Evolutionary conservation across 768 basidiomycete genomes (phyloP), one percentile per base, ranked within the genome.

Genomic region (Suillus placidus): DNA sequence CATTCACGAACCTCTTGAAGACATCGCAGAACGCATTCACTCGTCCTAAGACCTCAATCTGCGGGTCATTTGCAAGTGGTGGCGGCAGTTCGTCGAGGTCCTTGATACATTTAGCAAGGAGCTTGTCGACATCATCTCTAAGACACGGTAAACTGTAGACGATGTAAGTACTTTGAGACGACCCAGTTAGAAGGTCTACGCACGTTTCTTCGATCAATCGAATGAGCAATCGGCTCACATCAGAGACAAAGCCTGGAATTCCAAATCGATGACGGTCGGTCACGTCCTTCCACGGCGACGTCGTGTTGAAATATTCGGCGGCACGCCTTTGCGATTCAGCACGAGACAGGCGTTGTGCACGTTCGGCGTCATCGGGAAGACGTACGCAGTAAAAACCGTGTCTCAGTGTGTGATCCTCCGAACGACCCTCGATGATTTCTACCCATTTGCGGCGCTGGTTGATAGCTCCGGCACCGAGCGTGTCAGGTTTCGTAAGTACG

Each of bases 401-500:
- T 43, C 70, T 80, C 64, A 90, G 75, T 18, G 20, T 61, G 69
- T 90, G 75, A 38, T 69, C 32, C 16, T 37, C 43, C 37, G 40
- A 38, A 49, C 78, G 78, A 38, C 85, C 86, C 65, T 85, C 79
- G 6, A 91, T 74, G 4, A 87, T 78, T 0, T 81, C 77, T n/a
- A 79, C 75, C 88, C 89, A 91, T 35, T 43, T 52, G 38, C 77
- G 55, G 18, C 77, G 82, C 54, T 79, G 54, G 49, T 81, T 77
- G 5, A 72, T 80, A 4, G 82, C 78, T 12, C 87, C 87, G 0
- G 67, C 51, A 1, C 76, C 71, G 1, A 92, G 73, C 5, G 74
- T 79, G 67, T 93, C 91, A 0, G 89, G 87, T 68, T 92, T 92
- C 0, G 91, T 92, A 12, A 91, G 80, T 1, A 92, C 83, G 6